Evolutionary conservation across 768 basidiomycete species (phyloP).

Genomic region (Hericium alpestre): DNA sequence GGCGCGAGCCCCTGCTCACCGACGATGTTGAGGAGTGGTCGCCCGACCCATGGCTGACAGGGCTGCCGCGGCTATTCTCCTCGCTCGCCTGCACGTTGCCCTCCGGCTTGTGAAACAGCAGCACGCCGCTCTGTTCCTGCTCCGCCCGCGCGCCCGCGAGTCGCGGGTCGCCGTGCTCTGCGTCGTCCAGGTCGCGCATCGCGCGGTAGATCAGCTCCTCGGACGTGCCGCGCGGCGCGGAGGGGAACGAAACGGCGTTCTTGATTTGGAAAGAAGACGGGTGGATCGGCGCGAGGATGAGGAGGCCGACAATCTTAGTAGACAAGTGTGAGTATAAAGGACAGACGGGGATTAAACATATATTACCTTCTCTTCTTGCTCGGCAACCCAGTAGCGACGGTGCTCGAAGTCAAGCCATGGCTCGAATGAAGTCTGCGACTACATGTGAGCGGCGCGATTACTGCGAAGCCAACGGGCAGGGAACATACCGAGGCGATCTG

Average conservation of each 20-base stretch:
- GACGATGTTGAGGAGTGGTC: not conserved
- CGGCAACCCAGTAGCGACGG: slow-evolving; percentile 47
- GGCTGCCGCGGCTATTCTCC: not conserved
- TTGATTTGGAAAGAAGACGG: slow-evolving; percentile 41
- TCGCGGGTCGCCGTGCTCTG: not conserved
- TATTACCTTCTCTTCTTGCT: slow-evolving; percentile 16
- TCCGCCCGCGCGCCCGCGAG: slow-evolving; percentile 1
- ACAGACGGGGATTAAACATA: not conserved
- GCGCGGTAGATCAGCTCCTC: slow-evolving; percentile 40
- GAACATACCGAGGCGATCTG: slow-evolving; percentile 31
- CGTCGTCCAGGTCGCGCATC: slow-evolving; percentile 29
- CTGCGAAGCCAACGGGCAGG: no score
- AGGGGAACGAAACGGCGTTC: slow-evolving; percentile 43
- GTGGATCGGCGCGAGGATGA: slow-evolving; percentile 40
- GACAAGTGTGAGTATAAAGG: not conserved
- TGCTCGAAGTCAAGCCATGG: slow-evolving; percentile 49
- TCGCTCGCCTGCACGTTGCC: no score
- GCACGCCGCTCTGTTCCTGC: not conserved
- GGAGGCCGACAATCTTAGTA: slow-evolving; percentile 32
- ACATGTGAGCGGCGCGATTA: not conserved
- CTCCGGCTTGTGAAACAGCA: not conserved
- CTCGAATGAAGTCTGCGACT: slow-evolving; percentile 29
- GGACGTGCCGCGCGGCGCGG: slow-evolving; percentile 43
- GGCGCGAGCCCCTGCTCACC: not conserved
- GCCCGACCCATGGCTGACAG: not conserved